These are phyloP conservation scores for Suillus americanus DNA, from an alignment of 768 basidiomycete species.

Conservation along the genomic window DNA sequence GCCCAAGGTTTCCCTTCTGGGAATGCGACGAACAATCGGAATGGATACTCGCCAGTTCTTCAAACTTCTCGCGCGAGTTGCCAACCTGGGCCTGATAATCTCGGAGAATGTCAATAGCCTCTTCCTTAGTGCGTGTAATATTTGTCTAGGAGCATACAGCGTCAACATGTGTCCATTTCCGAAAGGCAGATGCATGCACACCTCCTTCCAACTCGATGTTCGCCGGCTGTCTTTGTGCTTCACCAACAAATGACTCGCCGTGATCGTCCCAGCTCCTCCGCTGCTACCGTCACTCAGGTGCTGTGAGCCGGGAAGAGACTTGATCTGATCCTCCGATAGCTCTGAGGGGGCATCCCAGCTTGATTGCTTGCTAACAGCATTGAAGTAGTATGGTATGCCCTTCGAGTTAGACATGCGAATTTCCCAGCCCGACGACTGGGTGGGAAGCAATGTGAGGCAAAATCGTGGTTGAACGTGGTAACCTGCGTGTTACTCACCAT, in stretches of 20 bases:
- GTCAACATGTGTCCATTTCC: not conserved
- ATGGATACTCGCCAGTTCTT: conserved; percentile 67
- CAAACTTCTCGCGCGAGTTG: conserved; percentile 59
- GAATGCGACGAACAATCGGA: conserved; percentile 91
- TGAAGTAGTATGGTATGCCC: conserved; percentile 86
- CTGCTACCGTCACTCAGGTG: conserved; percentile 36
- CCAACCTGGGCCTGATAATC: conserved; percentile 45
- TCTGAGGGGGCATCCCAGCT: conserved; percentile 75
- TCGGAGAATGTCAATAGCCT: conserved; percentile 80
- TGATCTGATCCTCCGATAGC: conserved; percentile 60
- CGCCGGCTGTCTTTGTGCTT: conserved; percentile 84
- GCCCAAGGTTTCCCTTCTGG: conserved; percentile 84
- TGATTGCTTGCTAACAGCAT: conserved; percentile 65
- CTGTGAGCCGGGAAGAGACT: conserved; percentile 63
- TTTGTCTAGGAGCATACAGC: conserved; percentile 42
- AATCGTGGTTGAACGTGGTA: not conserved
- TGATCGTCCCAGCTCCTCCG: conserved; percentile 53
- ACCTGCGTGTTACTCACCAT: conserved; percentile 28
- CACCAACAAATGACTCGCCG: conserved; percentile 93
- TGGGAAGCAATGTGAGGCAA: not conserved
- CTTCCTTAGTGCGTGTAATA: conserved; percentile 85
- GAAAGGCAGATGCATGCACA: conserved; percentile 32
- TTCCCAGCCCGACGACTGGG: conserved; percentile 59
- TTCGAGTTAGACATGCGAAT: conserved; percentile 82
- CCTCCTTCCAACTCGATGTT: conserved; percentile 85